Percentiles rank a stretch among this genome's conserved stretches.
phyloP scores from a whole-genome alignment of 2,329 filamentous ascomycete genomes.

The Aschersonia sp. region DNA sequence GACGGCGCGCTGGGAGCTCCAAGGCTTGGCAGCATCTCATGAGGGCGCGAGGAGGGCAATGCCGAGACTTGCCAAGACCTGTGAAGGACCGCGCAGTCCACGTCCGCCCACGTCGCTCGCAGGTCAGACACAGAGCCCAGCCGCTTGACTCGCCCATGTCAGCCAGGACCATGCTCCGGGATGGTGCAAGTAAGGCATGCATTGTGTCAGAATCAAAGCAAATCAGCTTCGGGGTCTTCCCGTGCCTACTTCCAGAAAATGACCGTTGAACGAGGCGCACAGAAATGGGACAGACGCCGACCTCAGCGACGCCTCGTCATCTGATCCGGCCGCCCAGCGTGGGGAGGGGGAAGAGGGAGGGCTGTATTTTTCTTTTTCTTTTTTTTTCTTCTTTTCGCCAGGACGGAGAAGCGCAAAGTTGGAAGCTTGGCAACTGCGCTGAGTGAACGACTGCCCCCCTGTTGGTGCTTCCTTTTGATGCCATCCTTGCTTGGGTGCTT shows the following conservation, averaged over 20 bases:
- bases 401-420: background rate
- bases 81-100: conserved; percentile 1
- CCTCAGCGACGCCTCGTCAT: too few species aligned
- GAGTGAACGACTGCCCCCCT: background rate
- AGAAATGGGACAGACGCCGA: background rate
- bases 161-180: background rate
- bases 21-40: conserved; percentile 8
- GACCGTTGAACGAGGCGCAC: background rate
- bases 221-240: background rate
- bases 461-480: background rate
- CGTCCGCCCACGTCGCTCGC: conserved; percentile 1
- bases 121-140: background rate
- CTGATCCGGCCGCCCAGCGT: too few species aligned
- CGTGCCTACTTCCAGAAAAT: background rate
- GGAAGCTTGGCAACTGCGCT: background rate
- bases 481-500: background rate
- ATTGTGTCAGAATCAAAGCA: background rate
- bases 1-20: conserved; percentile 3
- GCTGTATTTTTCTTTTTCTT: too few species aligned
- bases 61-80: conserved; percentile 10
- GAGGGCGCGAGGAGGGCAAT: conserved; percentile 4
- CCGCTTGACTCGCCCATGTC: background rate
- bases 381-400: background rate
- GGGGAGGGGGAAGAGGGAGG: too few species aligned
- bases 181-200: background rate